Evolutionary conservation across 164 flowering plant species (phyloP).

Genomic region (Tetrastigma voinierianum): DNA sequence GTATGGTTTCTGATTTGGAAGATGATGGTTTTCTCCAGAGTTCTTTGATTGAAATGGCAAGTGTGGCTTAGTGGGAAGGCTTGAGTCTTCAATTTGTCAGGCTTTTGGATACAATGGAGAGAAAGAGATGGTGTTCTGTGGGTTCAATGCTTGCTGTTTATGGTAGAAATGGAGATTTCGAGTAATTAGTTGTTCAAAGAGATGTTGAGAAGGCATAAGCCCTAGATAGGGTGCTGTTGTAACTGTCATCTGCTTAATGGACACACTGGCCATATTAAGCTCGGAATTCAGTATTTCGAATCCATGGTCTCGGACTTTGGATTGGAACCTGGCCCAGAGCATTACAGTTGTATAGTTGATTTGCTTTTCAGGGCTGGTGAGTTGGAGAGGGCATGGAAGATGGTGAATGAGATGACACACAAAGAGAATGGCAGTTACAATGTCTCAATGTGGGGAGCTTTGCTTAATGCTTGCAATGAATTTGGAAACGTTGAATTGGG

Average conservation of each 20-base stretch:
- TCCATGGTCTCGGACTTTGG: constrained; percentile 53
- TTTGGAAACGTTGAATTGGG: constrained; percentile 58
- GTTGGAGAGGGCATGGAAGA: constrained; percentile 64
- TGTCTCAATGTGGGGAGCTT: constrained; percentile 67
- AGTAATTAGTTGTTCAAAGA: constrained; percentile 33
- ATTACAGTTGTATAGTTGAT: constrained; percentile 72
- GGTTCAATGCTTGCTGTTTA: constrained; percentile 75
- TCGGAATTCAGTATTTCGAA: constrained; percentile 56
- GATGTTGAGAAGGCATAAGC: constrained; percentile 51
- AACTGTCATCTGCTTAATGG: constrained; percentile 75
- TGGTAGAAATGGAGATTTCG: constrained; percentile 55
- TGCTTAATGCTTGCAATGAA: constrained; percentile 62
- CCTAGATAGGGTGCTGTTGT: constrained; percentile 67
- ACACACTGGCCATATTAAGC: constrained; percentile 60
- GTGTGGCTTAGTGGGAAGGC: constrained; percentile 63
- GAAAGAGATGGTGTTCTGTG: constrained; percentile 65
- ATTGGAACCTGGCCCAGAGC: constrained; percentile 53
- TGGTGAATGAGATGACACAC: constrained; percentile 43
- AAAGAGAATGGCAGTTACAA: constrained; percentile 20
- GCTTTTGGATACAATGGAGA: constrained; percentile 16
- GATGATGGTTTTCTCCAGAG: constrained; percentile 56
- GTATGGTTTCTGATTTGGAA: constrained; percentile 20
- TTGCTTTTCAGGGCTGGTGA: constrained; percentile 77
- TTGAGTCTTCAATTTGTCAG: constrained; percentile 41
- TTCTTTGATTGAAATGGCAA: constrained; percentile 75